Base-by-base conservation (phyloP, 192 early-diverging fungal species). In the Bifiguratus adelaidae region DNA sequence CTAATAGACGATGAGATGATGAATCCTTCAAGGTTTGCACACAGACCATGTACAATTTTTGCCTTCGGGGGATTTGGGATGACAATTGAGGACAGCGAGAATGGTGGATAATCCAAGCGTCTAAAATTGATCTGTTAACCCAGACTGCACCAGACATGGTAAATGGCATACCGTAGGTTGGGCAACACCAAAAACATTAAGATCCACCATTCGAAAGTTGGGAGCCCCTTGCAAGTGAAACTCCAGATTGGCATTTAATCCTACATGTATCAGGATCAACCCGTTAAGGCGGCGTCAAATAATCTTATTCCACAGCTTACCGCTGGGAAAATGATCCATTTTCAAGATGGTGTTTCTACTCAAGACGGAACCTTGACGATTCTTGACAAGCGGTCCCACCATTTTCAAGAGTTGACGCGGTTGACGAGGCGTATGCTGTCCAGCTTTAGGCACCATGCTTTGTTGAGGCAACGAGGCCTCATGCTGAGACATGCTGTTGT, bases 181-280 rank as follows among this genome's bases (percentile, higher is more conserved):
- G 6, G 79, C 79, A 12, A 78, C 77, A 30, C 79, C 79, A 56
- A 63, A 76, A 21, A 78, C 64, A 41, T 76, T 78, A 30, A 71
- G 53, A 33, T 74, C 70, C 2, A 65, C 74, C 52, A 62, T 63
- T 18, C 80, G 67, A 60, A 82, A 82, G 48, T 82, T 80, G 18
- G 80, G 80, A 21, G 80, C 77, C 4, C 80, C 80, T 32, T 80
- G 70, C 23, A 82, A 47, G 50, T 78, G 61, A 37, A 82, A 70
- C 49, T 78, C 70, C 8, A 80, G 35, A 29, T 66, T 65, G 4
- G 67, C 52, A 43, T 59, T 48, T 11, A 36, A 30, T 44, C 54
- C 65, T 41, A 42, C 48, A 13, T 61, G 56, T 11, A 33, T n/a
- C 8, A 8, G 32, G 9, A n/a, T n/a, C 8, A 8, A n/a, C 8